Conservation (phyloP, 2,329 filamentous ascomycete genomes). For the Atkinsonella hypoxylon region DNA sequence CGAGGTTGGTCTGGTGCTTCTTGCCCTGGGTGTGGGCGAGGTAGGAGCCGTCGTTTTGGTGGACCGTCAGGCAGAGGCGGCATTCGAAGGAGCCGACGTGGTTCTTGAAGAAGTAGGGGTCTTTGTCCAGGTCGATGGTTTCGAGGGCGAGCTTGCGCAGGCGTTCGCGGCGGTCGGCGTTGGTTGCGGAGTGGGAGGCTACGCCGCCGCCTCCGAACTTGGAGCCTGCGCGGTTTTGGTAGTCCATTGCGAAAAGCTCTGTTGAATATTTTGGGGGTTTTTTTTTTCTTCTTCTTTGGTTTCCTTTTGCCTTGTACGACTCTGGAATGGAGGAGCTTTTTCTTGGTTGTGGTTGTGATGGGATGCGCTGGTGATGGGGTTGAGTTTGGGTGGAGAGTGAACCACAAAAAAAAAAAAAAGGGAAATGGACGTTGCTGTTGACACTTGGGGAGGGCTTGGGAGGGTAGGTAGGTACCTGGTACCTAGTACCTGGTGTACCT, state of each 20-base stretch:
- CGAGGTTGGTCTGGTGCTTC: slow-evolving; percentile 98
- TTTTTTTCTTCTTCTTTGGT: background rate
- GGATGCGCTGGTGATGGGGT: too few relatives aligned
- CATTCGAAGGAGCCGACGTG: slow-evolving; percentile 98
- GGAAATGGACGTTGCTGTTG: too few relatives aligned
- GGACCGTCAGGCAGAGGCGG: slow-evolving; percentile 88
- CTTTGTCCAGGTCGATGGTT: slow-evolving; percentile 97
- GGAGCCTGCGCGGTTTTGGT: slow-evolving; percentile 87
- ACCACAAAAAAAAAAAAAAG: too few relatives aligned
- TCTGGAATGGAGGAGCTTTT: too few relatives aligned
- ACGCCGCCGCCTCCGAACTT: slow-evolving; percentile 98
- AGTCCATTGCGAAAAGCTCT: slow-evolving; percentile 40
- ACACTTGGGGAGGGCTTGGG: too few relatives aligned
- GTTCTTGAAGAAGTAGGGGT: slow-evolving; percentile 99
- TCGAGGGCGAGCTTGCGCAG: slow-evolving; percentile 96
- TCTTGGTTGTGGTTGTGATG: too few relatives aligned
- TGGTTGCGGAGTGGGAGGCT: slow-evolving; percentile 83
- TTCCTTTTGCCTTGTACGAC: too few relatives aligned
- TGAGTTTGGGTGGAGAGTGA: too few relatives aligned
- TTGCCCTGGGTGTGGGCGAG: slow-evolving; percentile 96
- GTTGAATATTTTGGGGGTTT: too few relatives aligned
- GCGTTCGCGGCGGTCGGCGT: slow-evolving; percentile 93
- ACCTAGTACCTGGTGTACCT: too few relatives aligned
- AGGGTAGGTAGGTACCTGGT: too few relatives aligned
- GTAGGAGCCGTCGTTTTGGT: slow-evolving; percentile 98